phyloP scores from a whole-genome alignment of 2,329 filamentous ascomycete genomes.

The Fusarium subtropicale region DNA sequence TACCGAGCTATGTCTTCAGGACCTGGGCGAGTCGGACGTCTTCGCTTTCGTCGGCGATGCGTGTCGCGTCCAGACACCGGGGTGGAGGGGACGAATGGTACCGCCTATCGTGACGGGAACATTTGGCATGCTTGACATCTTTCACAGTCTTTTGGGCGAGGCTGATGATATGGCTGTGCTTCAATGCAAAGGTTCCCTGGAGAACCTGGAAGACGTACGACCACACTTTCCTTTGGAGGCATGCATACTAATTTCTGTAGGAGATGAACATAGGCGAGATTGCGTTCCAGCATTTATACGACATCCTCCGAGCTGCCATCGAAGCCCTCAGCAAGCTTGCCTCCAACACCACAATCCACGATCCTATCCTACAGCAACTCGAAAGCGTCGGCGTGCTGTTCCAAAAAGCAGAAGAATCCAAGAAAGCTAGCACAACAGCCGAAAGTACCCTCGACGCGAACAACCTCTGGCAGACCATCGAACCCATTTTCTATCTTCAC shows the following conservation, averaged over 20 bases:
- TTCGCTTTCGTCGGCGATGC: constrained; percentile 62
- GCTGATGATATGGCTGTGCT: constrained; percentile 59
- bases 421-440: constrained; percentile 14
- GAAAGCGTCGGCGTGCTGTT: constrained; percentile 46
- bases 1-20: constrained; percentile 76
- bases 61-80: constrained; percentile 63
- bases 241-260: constrained; percentile 42
- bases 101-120: constrained; percentile 75
- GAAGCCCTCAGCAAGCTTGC: constrained; percentile 44
- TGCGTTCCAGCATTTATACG: constrained; percentile 50
- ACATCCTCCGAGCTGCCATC: constrained; percentile 45
- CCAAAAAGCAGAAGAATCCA: constrained; percentile 43
- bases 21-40: constrained; percentile 74
- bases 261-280: constrained; percentile 72
- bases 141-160: constrained; percentile 72
- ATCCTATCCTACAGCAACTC: constrained; percentile 45
- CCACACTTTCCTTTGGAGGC: neutral
- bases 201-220: constrained; percentile 69
- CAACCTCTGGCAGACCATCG: constrained; percentile 84
- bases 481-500: constrained; percentile 76
- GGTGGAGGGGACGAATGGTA: constrained; percentile 62
- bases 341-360: constrained; percentile 31
- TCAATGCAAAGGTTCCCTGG: constrained; percentile 69
- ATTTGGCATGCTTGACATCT: constrained; percentile 72
- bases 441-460: constrained; percentile 37